A percentile compares a stretch with the other conserved stretches of the same genome.
Conservation (phyloP, 2,329 filamentous ascomycete species). For the Cadophora luteo-olivacea region DNA sequence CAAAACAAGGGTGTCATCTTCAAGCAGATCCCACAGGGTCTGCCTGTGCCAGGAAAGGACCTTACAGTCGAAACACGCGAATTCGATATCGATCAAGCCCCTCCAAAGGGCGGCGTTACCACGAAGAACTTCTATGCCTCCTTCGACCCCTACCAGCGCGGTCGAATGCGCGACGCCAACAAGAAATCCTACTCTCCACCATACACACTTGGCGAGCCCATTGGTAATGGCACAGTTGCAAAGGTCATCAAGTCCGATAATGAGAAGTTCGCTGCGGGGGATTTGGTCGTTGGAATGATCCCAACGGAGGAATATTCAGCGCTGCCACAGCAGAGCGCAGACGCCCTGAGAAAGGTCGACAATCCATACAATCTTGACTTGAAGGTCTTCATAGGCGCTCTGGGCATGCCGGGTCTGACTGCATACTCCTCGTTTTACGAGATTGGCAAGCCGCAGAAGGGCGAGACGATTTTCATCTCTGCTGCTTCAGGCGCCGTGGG, state of each 20-base stretch:
- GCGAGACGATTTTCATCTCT: slow-evolving; percentile 80
- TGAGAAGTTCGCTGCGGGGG: slow-evolving; percentile 67
- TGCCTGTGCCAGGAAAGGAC: slow-evolving; percentile 74
- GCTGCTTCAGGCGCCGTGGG: slow-evolving; percentile 78
- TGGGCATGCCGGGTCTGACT: slow-evolving; percentile 81
- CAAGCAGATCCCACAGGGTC: slow-evolving; percentile 69
- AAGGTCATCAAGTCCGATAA: slow-evolving; percentile 75
- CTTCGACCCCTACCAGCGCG: slow-evolving; percentile 85
- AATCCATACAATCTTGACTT: slow-evolving; percentile 74
- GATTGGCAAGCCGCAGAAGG: slow-evolving; percentile 77
- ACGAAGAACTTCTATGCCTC: slow-evolving; percentile 71
- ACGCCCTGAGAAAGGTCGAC: slow-evolving; percentile 60
- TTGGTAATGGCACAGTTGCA: slow-evolving; percentile 68
- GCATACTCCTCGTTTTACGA: slow-evolving; percentile 78
- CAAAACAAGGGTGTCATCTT: slow-evolving; percentile 80
- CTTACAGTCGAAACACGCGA: slow-evolving; percentile 69
- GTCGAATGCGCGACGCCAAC: slow-evolving; percentile 72
- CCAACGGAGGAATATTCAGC: slow-evolving; percentile 73
- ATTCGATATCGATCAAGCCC: slow-evolving; percentile 68
- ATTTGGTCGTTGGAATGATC: slow-evolving; percentile 65
- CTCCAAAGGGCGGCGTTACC: slow-evolving; percentile 70
- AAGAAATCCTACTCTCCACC: slow-evolving; percentile 72
- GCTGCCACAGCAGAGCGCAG: slow-evolving; percentile 50
- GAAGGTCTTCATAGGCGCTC: slow-evolving; percentile 73
- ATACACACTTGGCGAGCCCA: slow-evolving; percentile 66